phyloP scores from a whole-genome alignment of 2,329 filamentous ascomycete species.

The Beauveria pseudobassiana region DNA sequence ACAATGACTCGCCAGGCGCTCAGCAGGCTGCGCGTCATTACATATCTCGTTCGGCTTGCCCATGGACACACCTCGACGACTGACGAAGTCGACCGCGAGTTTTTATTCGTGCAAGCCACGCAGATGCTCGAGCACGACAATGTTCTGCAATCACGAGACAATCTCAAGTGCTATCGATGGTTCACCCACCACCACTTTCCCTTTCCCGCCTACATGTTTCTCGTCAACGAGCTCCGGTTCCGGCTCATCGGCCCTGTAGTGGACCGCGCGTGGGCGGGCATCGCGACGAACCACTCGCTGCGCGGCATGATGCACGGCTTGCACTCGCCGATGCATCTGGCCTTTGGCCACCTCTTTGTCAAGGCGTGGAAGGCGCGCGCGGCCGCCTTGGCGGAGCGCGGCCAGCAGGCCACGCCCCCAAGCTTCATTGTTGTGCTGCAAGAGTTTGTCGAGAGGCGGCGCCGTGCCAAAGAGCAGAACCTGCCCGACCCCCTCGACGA shows the following conservation, averaged over 20 bases:
- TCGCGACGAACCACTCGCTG: slow-evolving; percentile 46
- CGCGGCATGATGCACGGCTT: slow-evolving; percentile 41
- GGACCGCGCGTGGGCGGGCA: slow-evolving; percentile 51
- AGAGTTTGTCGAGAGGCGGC: slow-evolving; percentile 33
- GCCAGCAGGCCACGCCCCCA: slow-evolving; percentile 35
- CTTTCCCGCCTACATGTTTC: slow-evolving; percentile 53
- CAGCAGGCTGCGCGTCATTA: slow-evolving; percentile 49
- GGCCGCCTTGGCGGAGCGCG: slow-evolving; percentile 36
- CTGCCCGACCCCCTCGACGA: slow-evolving; percentile 10
- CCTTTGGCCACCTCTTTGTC: slow-evolving; percentile 50
- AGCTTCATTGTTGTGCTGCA: slow-evolving; percentile 40
- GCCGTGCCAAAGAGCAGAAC: slow-evolving; percentile 24
- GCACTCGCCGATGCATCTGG: slow-evolving; percentile 49
- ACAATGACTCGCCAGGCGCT: slow-evolving; percentile 49
- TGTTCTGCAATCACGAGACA: slow-evolving; percentile 43
- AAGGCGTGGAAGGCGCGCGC: slow-evolving; percentile 56
- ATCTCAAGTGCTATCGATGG: slow-evolving; percentile 47
- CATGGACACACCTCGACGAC: slow-evolving; percentile 31
- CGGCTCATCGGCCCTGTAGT: slow-evolving; percentile 47
- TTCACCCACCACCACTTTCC: slow-evolving; percentile 54
- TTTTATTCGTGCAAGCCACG: slow-evolving; percentile 46
- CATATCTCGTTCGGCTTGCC: slow-evolving; percentile 44
- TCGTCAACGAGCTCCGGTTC: slow-evolving; percentile 47
- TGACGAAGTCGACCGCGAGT: slow-evolving; percentile 41
- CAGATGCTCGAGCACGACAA: slow-evolving; percentile 54